phyloP scores from a whole-genome alignment of 495 filamentous ascomycete species.

The Podospora didyma region DNA sequence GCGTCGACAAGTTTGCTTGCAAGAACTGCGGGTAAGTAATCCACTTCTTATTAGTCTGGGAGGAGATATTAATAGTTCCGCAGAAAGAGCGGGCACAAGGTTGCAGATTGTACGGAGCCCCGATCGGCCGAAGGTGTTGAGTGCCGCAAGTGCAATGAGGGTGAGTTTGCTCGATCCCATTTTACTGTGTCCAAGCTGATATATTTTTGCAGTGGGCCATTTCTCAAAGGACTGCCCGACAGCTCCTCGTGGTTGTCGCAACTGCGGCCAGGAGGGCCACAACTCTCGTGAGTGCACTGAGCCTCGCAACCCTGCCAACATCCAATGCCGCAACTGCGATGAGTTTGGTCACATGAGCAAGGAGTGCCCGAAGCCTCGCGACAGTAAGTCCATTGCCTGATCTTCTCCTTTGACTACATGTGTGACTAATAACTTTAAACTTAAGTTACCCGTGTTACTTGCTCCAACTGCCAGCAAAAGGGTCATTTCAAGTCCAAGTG shows the following conservation, averaged over 20 bases:
- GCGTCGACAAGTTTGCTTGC: conserved; percentile 62
- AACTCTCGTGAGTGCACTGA: conserved; percentile 38
- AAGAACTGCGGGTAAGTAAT: conserved; percentile 72
- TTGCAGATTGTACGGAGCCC: conserved; percentile 53
- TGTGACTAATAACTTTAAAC: conserved; percentile 22
- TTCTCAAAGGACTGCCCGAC: conserved; percentile 79
- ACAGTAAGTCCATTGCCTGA: conserved; percentile 55
- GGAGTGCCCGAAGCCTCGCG: conserved; percentile 72
- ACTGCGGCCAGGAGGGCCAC: conserved; percentile 70
- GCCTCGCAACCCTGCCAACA: conserved; percentile 64
- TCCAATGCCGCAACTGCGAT: conserved; percentile 76
- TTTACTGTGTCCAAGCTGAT: conserved; percentile 11
- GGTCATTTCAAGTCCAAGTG: conserved; percentile 67
- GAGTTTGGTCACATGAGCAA: conserved; percentile 64
- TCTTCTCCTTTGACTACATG: background rate
- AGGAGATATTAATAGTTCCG: conserved; percentile 10
- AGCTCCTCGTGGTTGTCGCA: conserved; percentile 56
- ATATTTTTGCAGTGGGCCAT: conserved; percentile 61
- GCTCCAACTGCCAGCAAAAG: conserved; percentile 70
- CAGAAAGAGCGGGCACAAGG: conserved; percentile 38
- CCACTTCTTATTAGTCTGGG: background rate
- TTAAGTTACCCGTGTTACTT: conserved; percentile 61
- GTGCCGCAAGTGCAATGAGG: conserved; percentile 72
- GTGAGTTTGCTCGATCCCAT: conserved; percentile 34
- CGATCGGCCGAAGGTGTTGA: conserved; percentile 70